Evolutionary conservation across 2,329 filamentous ascomycete genomes (phyloP), one percentile per base, ranked within the genome.

Genomic region (Elsinoe australis): DNA sequence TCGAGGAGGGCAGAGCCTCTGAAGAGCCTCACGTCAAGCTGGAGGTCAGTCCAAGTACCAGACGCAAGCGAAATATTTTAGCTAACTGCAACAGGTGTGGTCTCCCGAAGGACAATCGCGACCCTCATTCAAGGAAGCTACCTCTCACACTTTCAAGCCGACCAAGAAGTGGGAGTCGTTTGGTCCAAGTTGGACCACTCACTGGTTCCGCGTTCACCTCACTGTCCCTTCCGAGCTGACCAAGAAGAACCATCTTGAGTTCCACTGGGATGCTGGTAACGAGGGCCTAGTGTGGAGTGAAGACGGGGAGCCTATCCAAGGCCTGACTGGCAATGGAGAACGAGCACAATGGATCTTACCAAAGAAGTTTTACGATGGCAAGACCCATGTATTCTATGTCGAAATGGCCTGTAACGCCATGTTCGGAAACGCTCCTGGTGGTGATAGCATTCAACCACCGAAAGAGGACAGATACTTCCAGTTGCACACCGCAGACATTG

Each of bases 321-420:
- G 92, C 10, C 70, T 98, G 58, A 95, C 89, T 0, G 92, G 92
- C 14, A 83, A 84, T 49, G 87, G 86, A 32, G 92, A 98, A 61
- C 78, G 92, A 47, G 76, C 82, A 12, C 88, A 96, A 67, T 98
- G 90, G 89, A 80, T 95, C 51, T 73, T 98, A 35, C 90, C 92
- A 6, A 73, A 86, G 44, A 72, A 73, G 12, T 95, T 85, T 69
- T 78, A 85, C 53, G 86, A 95, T 64, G 89, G 87, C 47, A 81
- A 90, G 63, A 79, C 88, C 59, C 89, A 96, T 64, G 80, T 76
- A 14, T 85, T 98, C 59, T 98, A 95, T 65, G 83, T 98, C 55
- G 92, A 98, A 70, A 95, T 96, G 86, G 92, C 92, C 15, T 96
- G 92, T 69, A 98, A 98, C 65, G 82, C 83, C 65, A 96, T 96